Percentiles rank a stretch among this genome's conserved stretches.
Evolutionary conservation across 1,284 basidiomycete species (phyloP).

Genomic region (Ustilago lituana): DNA sequence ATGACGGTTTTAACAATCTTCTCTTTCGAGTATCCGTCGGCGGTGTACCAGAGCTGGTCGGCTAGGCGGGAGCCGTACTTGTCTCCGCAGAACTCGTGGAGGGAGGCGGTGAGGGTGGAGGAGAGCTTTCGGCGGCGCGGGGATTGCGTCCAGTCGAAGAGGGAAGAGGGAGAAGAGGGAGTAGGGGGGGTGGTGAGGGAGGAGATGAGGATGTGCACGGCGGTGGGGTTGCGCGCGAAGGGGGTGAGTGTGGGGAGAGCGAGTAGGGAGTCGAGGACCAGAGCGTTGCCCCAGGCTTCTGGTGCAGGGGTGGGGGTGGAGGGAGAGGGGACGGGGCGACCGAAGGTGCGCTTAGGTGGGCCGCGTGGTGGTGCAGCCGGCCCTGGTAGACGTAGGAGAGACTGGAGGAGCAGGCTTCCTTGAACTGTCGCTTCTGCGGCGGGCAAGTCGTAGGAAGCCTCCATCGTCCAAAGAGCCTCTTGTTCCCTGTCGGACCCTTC

Average conservation of each 20-base stretch:
- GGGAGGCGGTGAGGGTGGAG: slow-evolving; percentile 17
- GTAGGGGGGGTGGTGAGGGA: slow-evolving; percentile 22
- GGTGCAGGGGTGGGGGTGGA: background rate
- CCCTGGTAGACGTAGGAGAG: slow-evolving; percentile 40
- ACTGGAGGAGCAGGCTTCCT: slow-evolving; percentile 61
- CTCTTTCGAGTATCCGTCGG: slow-evolving; percentile 51
- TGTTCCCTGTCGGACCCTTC: slow-evolving; percentile 15
- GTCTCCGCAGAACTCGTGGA: slow-evolving; percentile 49
- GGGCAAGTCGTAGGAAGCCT: slow-evolving; percentile 15
- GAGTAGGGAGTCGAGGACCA: slow-evolving; percentile 46
- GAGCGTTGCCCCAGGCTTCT: slow-evolving; percentile 16
- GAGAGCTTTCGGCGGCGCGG: slow-evolving; percentile 42
- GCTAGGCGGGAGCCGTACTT: slow-evolving; percentile 63
- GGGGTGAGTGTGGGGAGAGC: slow-evolving; percentile 41
- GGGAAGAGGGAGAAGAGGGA: slow-evolving; percentile 3
- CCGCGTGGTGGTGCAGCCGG: slow-evolving; percentile 33
- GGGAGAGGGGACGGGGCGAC: slow-evolving; percentile 11
- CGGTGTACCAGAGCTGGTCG: slow-evolving; percentile 53
- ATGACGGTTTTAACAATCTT: slow-evolving; percentile 46
- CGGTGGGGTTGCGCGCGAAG: slow-evolving; percentile 27
- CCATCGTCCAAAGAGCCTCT: slow-evolving; percentile 26
- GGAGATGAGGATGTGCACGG: slow-evolving; percentile 44
- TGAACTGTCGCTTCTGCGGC: slow-evolving; percentile 37
- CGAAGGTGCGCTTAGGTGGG: slow-evolving; percentile 29
- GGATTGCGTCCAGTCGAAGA: slow-evolving; percentile 11